Evolutionary conservation across 1,284 basidiomycete species (phyloP).

Genomic region (Calocybe gambosa): DNA sequence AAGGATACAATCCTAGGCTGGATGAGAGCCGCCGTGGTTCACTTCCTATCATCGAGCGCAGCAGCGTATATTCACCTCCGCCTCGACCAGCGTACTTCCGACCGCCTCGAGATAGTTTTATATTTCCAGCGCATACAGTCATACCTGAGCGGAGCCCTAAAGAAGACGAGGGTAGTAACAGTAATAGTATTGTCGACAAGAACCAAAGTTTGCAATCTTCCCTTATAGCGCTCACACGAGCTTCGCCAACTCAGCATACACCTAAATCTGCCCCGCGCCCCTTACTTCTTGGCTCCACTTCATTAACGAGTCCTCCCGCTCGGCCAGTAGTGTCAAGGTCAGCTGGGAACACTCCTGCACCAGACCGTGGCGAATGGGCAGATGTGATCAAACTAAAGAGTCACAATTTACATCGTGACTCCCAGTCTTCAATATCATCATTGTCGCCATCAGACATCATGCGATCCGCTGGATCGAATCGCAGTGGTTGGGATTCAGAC

Average conservation of each 20-base stretch:
- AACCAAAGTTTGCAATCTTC: constrained; percentile 37
- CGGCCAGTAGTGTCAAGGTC: constrained; percentile 27
- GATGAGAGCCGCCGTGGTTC: constrained; percentile 32
- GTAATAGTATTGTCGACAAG: constrained; percentile 30
- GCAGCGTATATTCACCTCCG: constrained; percentile 44
- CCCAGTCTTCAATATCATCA: constrained; percentile 59
- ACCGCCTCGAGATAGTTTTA: constrained; percentile 50
- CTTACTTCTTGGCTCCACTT: constrained; percentile 43
- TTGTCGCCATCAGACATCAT: constrained; percentile 45
- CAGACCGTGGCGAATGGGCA: constrained; percentile 37
- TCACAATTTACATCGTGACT: constrained; percentile 39
- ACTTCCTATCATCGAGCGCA: constrained; percentile 34
- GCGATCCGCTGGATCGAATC: constrained; percentile 23
- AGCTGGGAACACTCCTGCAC: constrained; percentile 30
- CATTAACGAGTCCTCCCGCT: constrained; percentile 32
- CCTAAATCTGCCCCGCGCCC: constrained; percentile 48
- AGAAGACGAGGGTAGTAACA: constrained; percentile 35
- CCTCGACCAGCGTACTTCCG: constrained; percentile 53
- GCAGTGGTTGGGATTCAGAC: constrained; percentile 54
- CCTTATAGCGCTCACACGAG: constrained; percentile 34
- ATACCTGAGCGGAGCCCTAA: constrained; percentile 3
- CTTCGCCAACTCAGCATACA: constrained; percentile 18
- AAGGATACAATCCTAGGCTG: constrained; percentile 5
- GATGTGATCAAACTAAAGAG: constrained; percentile 40
- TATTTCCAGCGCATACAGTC: constrained; percentile 16